Evolutionary conservation across 2,329 filamentous ascomycete genomes (phyloP).

Genomic region (Fusarium sp.): DNA sequence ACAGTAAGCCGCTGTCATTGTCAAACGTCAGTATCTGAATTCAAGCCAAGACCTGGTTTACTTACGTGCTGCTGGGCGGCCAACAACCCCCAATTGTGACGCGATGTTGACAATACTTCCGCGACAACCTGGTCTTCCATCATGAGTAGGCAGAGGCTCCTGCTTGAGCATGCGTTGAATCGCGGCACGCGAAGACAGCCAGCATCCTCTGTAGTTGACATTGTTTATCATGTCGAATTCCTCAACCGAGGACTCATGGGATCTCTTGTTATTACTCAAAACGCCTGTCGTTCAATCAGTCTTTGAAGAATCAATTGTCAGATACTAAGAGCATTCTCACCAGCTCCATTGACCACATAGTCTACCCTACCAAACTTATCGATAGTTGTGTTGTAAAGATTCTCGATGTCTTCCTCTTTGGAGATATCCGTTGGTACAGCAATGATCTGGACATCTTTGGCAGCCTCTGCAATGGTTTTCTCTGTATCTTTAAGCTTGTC

Average conservation of each 20-base stretch:
- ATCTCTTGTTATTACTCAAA: constrained; percentile 18
- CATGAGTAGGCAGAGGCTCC: constrained; percentile 55
- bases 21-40: neutral
- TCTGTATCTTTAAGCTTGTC: constrained; percentile 3
- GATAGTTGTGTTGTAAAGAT: neutral
- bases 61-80: constrained; percentile 55
- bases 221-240: constrained; percentile 65
- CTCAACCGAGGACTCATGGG: constrained; percentile 3
- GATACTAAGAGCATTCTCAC: neutral
- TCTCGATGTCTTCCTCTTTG: constrained; percentile 6
- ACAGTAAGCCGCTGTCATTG: constrained; percentile 63
- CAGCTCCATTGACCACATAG: constrained; percentile 23
- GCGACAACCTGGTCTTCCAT: constrained; percentile 31
- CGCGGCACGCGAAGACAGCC: constrained; percentile 60
- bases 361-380: constrained; percentile 1
- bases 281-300: constrained; percentile 1
- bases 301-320: neutral
- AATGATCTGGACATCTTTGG: neutral
- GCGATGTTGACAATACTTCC: constrained; percentile 66
- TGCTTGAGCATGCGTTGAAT: constrained; percentile 61
- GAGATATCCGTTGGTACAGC: constrained; percentile 19
- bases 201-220: constrained; percentile 67
- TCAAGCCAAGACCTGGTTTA: neutral
- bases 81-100: constrained; percentile 64
- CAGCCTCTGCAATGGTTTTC: neutral